Evolutionary conservation across 1,284 basidiomycete species (phyloP).

Genomic region (Austroboletus novae-zelandiae): DNA sequence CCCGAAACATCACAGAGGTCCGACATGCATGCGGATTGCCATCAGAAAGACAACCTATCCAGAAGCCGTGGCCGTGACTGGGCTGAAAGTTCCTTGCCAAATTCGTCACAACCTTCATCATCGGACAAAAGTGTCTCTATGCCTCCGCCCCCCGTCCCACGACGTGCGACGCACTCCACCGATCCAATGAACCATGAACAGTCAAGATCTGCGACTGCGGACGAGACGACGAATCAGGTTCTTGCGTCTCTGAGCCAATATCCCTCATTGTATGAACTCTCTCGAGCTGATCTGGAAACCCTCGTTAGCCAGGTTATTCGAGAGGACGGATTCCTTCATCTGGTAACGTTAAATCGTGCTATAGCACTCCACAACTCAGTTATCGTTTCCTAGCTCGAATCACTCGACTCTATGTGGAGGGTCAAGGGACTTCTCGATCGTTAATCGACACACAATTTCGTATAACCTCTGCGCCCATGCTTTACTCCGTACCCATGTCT

Average conservation of each 20-base stretch:
- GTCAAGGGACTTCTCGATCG: constrained; percentile 38
- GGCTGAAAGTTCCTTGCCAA: constrained; percentile 26
- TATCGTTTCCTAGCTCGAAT: constrained; percentile 37
- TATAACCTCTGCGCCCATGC: not conserved
- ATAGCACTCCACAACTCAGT: constrained; percentile 17
- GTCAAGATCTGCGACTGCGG: constrained; percentile 1
- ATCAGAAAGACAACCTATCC: not conserved
- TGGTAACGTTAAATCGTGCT: constrained; percentile 36
- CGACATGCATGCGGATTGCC: constrained; percentile 2
- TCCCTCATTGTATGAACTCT: constrained; percentile 45
- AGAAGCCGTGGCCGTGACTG: constrained; percentile 4
- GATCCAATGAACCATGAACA: constrained; percentile 4
- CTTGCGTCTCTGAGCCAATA: constrained; percentile 39
- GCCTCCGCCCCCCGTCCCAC: constrained; percentile 29
- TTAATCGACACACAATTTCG: constrained; percentile 11
- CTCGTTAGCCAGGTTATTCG: constrained; percentile 51
- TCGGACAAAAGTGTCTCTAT: constrained; percentile 22
- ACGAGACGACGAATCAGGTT: constrained; percentile 25
- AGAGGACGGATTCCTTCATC: constrained; percentile 52
- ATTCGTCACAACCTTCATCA: constrained; percentile 33
- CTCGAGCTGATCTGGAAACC: constrained; percentile 45
- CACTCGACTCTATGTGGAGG: constrained; percentile 37
- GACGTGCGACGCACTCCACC: constrained; percentile 3
- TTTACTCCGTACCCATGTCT: not conserved
- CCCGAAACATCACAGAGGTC: constrained; percentile 23